A percentile compares a stretch with the other conserved stretches of the same genome.
These are phyloP conservation scores for Phytopythium oedochilum DNA, from an alignment of 352 stramenopile genomes.

Conservation along the genomic window DNA sequence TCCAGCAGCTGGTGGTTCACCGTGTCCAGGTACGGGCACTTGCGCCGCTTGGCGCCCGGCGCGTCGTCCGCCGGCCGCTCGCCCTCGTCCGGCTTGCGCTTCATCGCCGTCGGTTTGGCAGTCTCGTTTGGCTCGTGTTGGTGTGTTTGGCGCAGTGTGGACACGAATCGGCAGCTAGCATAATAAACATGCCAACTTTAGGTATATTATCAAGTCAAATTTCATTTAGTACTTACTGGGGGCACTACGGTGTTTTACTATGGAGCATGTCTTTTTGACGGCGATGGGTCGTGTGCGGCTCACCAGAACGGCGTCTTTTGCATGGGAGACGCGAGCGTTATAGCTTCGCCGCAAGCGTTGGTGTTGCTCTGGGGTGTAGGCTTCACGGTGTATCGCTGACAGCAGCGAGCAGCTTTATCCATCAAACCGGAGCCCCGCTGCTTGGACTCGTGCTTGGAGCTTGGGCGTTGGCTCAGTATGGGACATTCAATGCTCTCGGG, in stretches of 20 bases:
- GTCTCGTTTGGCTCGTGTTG: background rate
- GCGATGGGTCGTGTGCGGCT: background rate
- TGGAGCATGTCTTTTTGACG: constrained; percentile 1
- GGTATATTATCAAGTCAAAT: background rate
- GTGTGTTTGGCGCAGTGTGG: too few species aligned
- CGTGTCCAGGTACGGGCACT: constrained; percentile 98
- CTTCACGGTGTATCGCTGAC: too few species aligned
- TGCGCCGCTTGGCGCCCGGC: constrained; percentile 57
- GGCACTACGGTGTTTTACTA: background rate
- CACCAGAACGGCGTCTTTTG: background rate
- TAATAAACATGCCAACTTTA: too few species aligned
- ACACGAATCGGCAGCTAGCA: too few species aligned
- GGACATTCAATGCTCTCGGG: background rate
- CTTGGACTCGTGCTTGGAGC: background rate
- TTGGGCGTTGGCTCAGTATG: background rate
- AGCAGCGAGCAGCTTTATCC: background rate
- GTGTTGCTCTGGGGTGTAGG: too few species aligned
- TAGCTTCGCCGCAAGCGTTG: too few species aligned
- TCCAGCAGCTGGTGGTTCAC: constrained; percentile 97
- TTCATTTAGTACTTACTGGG: too few species aligned
- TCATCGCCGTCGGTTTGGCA: constrained; percentile 14
- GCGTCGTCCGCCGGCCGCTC: constrained; percentile 5
- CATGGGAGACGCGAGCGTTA: too few species aligned
- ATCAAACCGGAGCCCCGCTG: background rate
- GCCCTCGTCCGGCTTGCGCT: constrained; percentile 35